Evolutionary conservation across 1,284 basidiomycete genomes (phyloP).

Genomic region (Marasmius fiardii): DNA sequence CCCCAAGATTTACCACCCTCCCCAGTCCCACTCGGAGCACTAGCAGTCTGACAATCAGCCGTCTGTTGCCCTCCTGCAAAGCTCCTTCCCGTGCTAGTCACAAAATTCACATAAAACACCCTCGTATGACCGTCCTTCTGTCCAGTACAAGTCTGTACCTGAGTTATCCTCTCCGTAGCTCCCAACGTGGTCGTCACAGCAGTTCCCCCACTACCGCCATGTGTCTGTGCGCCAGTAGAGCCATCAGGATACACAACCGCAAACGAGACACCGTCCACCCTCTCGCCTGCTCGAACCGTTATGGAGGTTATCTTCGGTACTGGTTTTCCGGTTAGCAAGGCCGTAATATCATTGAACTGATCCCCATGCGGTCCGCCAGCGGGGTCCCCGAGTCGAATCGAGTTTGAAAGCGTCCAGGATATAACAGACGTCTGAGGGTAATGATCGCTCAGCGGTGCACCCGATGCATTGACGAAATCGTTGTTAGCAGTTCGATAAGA

Average conservation of each 20-base stretch:
- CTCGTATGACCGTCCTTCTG: conserved; percentile 24
- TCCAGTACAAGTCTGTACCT: conserved; percentile 26
- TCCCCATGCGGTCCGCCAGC: conserved; percentile 32
- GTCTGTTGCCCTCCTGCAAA: conserved; percentile 28
- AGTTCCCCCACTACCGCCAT: conserved; percentile 34
- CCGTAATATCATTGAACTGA: conserved; percentile 28
- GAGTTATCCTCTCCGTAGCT: conserved; percentile 22
- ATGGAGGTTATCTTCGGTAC: conserved; percentile 27
- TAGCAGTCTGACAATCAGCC: conserved; percentile 24
- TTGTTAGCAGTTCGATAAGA: conserved; percentile 30
- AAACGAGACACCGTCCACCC: conserved; percentile 30
- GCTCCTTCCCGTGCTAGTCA: conserved; percentile 28
- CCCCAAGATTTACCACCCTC: conserved; percentile 26
- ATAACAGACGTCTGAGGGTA: conserved; percentile 29
- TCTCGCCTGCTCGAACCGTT: conserved; percentile 27
- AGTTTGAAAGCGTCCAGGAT: conserved; percentile 28
- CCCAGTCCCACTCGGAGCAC: conserved; percentile 26
- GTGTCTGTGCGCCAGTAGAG: conserved; percentile 19
- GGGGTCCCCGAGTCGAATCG: conserved; percentile 28
- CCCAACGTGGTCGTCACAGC: conserved; percentile 24
- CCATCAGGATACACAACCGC: conserved; percentile 18
- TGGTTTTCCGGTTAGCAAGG: conserved; percentile 17
- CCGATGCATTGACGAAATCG: conserved; percentile 27
- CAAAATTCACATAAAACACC: conserved; percentile 29
- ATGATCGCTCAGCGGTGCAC: conserved; percentile 32